These are phyloP conservation scores for Vaccinium vitisidaea DNA, from an alignment of 148 eudicot genomes.

Conservation along the genomic window DNA sequence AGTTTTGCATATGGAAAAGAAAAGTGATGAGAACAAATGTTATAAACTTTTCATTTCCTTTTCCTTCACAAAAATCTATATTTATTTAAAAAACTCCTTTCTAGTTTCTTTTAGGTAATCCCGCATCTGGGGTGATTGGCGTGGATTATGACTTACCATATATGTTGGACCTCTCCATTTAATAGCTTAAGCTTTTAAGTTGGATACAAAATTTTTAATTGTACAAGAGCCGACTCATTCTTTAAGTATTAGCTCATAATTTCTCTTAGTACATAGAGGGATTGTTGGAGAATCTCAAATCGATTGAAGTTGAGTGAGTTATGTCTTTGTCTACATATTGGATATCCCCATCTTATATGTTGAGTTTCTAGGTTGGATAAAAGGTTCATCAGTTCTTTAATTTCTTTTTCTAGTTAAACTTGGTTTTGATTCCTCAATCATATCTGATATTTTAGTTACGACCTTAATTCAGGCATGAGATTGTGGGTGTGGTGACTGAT, in stretches of 20 bases:
- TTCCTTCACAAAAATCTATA: not conserved
- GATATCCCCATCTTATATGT: not conserved
- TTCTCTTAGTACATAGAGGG: not conserved
- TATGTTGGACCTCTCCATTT: not conserved
- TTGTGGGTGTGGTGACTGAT: slow-evolving; percentile 35
- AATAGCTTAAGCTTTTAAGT: not conserved
- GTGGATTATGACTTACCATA: not conserved
- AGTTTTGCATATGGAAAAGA: not conserved
- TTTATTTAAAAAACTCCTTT: not conserved
- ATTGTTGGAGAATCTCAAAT: not conserved
- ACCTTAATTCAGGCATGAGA: slow-evolving; percentile 32
- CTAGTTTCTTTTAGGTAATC: not conserved
- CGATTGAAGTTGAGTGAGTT: not conserved
- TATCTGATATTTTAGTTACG: not conserved
- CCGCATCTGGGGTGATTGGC: not conserved
- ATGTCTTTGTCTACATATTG: not conserved
- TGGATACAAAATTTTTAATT: not conserved
- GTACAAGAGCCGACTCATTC: not conserved
- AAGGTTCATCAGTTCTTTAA: not conserved
- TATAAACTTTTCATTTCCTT: not conserved
- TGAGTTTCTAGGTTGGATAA: not conserved
- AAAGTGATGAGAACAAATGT: not conserved
- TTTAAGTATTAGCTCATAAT: not conserved
- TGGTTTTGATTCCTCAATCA: not conserved
- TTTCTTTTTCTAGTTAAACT: not conserved